Evolutionary conservation across 768 basidiomycete species (phyloP).

Genomic region (Mycena vitilis): DNA sequence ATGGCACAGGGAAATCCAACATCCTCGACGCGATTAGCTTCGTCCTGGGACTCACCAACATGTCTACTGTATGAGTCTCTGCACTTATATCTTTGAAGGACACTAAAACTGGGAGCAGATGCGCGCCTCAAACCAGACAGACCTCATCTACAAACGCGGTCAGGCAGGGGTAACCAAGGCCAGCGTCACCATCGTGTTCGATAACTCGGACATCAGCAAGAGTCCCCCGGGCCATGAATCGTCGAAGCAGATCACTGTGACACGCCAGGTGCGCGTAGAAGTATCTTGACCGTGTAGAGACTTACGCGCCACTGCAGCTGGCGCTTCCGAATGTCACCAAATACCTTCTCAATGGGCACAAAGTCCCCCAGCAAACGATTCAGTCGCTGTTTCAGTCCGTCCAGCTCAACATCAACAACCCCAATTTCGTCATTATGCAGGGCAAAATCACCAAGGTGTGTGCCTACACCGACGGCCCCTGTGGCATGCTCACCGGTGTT

Average conservation of each 20-base stretch:
- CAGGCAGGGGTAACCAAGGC: conserved; percentile 98
- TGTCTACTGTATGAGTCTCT: conserved; percentile 75
- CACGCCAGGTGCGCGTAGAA: conserved; percentile 79
- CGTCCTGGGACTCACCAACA: conserved; percentile 96
- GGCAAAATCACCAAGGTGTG: conserved; percentile 96
- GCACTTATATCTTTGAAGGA: conserved; percentile 4
- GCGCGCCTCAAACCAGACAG: conserved; percentile 95
- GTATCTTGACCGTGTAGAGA: background rate
- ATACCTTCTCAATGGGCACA: conserved; percentile 96
- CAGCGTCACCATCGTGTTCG: conserved; percentile 98
- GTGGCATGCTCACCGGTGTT: background rate
- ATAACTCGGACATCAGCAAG: conserved; percentile 90
- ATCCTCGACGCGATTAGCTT: conserved; percentile 99
- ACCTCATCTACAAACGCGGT: conserved; percentile 98
- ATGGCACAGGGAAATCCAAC: conserved; percentile 98
- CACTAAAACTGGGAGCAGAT: conserved; percentile 62
- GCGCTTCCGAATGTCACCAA: conserved; percentile 94
- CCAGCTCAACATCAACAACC: conserved; percentile 99
- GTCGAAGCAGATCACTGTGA: conserved; percentile 92
- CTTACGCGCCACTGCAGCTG: conserved; percentile 63
- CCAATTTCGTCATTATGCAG: conserved; percentile 99
- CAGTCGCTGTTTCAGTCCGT: conserved; percentile 96
- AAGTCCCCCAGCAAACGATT: conserved; percentile 83
- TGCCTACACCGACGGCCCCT: too few relatives aligned
- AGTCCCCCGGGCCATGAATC: conserved; percentile 88